Evolutionary conservation across 306 rosid species (phyloP).

Genomic region (Vigna radiata): DNA sequence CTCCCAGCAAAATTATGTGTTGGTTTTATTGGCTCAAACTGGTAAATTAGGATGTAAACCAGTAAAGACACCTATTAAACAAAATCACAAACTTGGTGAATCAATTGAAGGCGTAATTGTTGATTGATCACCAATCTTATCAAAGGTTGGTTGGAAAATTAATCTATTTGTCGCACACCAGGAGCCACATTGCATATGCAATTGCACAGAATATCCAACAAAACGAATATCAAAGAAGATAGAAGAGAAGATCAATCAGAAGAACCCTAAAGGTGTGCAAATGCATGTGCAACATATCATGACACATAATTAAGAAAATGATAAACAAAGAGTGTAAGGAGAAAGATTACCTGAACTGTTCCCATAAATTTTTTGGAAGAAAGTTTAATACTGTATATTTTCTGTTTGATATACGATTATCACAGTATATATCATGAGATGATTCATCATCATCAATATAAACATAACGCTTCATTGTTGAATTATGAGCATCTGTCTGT

Average conservation of each 20-base stretch:
- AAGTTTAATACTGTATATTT: slow-evolving; percentile 88
- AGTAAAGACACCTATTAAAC: background rate
- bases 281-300: slow-evolving; percentile 11
- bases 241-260: background rate
- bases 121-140: too few relatives aligned
- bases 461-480: slow-evolving; percentile 82
- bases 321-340: slow-evolving; percentile 34
- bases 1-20: too few relatives aligned
- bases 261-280: slow-evolving; percentile 24
- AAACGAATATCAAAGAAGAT: slow-evolving; percentile 18
- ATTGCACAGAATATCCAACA: too few relatives aligned
- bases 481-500: slow-evolving; percentile 47
- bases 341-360: slow-evolving; percentile 87
- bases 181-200: too few relatives aligned
- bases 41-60: background rate
- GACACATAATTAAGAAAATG: slow-evolving; percentile 31
- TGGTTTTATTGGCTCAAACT: background rate
- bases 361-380: slow-evolving; percentile 96
- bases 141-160: too few relatives aligned
- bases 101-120: too few relatives aligned
- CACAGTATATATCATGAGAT: slow-evolving; percentile 65
- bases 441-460: slow-evolving; percentile 88
- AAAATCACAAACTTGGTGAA: background rate
- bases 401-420: slow-evolving; percentile 86
- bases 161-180: too few relatives aligned